These are phyloP conservation scores for Trichopus zeylanicus DNA, from an alignment of 116 monocot genomes.

Conservation along the genomic window DNA sequence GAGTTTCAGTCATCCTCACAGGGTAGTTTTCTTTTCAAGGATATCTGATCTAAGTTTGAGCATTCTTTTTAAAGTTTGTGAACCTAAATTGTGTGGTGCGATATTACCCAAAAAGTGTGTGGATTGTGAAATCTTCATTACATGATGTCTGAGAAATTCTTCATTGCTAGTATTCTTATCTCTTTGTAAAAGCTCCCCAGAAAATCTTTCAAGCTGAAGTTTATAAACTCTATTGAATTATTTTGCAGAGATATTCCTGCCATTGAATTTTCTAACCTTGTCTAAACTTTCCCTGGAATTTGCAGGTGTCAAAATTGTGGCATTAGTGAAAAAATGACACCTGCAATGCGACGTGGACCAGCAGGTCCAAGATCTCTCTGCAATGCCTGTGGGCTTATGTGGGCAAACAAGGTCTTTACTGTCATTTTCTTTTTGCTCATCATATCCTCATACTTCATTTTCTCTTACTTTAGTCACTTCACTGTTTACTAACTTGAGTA, in stretches of 20 bases:
- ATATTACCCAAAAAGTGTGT: too few species aligned
- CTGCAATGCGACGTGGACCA: slow-evolving; percentile 93
- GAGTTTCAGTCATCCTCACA: too few species aligned
- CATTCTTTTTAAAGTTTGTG: too few species aligned
- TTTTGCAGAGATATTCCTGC: neutral
- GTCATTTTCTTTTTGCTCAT: neutral
- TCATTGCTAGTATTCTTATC: too few species aligned
- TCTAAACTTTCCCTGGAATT: slow-evolving; percentile 7
- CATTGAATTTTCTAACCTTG: slow-evolving; percentile 2
- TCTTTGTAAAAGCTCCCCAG: too few species aligned
- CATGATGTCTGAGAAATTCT: too few species aligned
- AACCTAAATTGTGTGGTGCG: too few species aligned
- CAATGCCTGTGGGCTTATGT: slow-evolving; percentile 92
- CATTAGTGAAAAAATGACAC: slow-evolving; percentile 65
- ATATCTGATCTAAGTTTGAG: too few species aligned
- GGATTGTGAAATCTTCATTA: too few species aligned
- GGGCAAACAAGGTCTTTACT: slow-evolving; percentile 82
- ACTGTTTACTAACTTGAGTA: neutral
- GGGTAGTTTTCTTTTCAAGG: too few species aligned
- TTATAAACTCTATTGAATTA: too few species aligned
- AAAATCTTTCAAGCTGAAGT: too few species aligned
- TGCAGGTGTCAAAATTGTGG: slow-evolving; percentile 85
- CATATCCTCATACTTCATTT: neutral
- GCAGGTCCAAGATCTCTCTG: slow-evolving; percentile 84
- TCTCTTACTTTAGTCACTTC: neutral